Base-by-base conservation (phyloP, 2,329 filamentous ascomycete species). In the Aspergillus felis region DNA sequence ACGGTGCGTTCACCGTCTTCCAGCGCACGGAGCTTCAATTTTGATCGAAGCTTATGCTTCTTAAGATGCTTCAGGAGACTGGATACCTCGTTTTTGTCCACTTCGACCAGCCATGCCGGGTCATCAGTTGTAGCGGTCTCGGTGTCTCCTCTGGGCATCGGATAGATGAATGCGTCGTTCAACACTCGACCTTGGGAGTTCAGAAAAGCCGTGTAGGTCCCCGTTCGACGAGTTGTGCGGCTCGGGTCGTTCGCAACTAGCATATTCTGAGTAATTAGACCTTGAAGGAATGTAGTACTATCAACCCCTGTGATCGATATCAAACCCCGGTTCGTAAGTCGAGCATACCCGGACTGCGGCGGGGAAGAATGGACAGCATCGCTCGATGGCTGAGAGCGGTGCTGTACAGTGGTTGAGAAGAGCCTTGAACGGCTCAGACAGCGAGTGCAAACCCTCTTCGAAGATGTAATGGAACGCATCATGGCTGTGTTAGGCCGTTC, bases 131-230 rank as follows among this genome's bases (percentile, higher is more conserved):
- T 51, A 27, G 50, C 46, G 25, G 61, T 61, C 35, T 59, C 62
- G 50, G 60, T 65, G 22, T 66, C 55, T 53, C 66, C 56, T 68
- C 49, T 75, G 68, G 61, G 84, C 77, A 73, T 63, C 0, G 87
- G 88, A 79, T 96, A 97, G 50, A 99, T 81, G 74, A 97, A 96
- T 53, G 92, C 89, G 76, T 99, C 94, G 77, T 93, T 85, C 47
- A 97, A 79, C 9, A 99, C 83, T 57, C 92, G 85, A 46, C 94
- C 94, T 59, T 86, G 85, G 7, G 93, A 91, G 64, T 89, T 96
- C 46, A 99, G 81, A 68, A 99, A 96, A 0, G 87, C 91, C 6
- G 88, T 82, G 75, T 96, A 97, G 72, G 89, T 87, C 3, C 86
- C 87, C 0, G 78, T 75, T 3, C 60, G 68, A 54, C 65, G 67